phyloP scores from a whole-genome alignment of 2,329 filamentous ascomycete species.

The Beauveria medogensis region DNA sequence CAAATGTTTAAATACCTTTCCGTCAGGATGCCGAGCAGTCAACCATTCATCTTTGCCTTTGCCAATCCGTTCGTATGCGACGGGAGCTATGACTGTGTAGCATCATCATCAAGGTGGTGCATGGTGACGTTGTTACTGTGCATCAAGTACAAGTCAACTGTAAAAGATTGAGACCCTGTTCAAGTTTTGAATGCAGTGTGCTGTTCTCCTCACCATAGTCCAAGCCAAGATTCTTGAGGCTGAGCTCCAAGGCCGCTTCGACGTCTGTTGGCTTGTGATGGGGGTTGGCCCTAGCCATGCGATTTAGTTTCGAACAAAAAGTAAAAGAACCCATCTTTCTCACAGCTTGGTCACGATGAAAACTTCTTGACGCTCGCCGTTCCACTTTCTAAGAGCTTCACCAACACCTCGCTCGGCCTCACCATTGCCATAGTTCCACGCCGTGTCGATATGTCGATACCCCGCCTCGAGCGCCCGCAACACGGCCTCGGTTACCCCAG shows the following conservation, averaged over 20 bases:
- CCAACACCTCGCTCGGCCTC: constrained; percentile 7
- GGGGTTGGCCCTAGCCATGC: neutral
- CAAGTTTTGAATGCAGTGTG: neutral
- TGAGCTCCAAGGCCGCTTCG: constrained; percentile 2
- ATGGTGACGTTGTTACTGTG: neutral
- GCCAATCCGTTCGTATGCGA: constrained; percentile 6
- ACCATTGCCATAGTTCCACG: constrained; percentile 5
- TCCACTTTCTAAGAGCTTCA: neutral
- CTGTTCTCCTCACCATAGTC: neutral
- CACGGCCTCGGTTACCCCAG: neutral
- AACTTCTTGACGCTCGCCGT: neutral
- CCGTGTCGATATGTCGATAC: constrained; percentile 7
- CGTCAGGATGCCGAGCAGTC: neutral
- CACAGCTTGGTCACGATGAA: constrained; percentile 7
- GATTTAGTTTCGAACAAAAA: neutral
- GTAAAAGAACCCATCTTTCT: neutral
- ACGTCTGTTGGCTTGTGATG: constrained; percentile 5
- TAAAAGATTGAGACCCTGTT: neutral
- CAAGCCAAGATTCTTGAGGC: constrained; percentile 1
- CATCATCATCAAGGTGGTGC: neutral
- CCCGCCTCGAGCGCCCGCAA: neutral
- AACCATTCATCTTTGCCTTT: neutral
- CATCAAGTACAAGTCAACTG: constrained; percentile 9
- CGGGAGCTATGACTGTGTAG: neutral
- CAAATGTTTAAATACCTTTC: neutral